Evolutionary conservation across 1,284 basidiomycete species (phyloP), one percentile per base, ranked within the genome.

Genomic region (Fomitopsis palustris): DNA sequence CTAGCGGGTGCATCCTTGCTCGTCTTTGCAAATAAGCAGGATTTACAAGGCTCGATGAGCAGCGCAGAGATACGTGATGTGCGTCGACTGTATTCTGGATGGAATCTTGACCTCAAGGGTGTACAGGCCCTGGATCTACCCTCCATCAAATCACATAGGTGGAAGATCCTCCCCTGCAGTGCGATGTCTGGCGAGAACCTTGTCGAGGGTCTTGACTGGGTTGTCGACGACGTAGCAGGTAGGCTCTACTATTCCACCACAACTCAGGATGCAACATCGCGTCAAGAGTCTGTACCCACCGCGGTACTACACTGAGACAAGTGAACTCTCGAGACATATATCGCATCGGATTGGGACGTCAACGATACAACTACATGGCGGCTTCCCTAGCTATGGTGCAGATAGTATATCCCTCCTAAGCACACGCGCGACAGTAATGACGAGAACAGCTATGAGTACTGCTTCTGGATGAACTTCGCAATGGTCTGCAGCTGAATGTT

Each of bases 1-100:
- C 78, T 99, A 42, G 88, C 94, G 54, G 96, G 96, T 19, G 96
- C 96, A 45, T 96, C 95, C 17, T 82, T 99, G 54, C 83, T 99
- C 43, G 88, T 99, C 53, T 94, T 99, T 72, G 97, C 97, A n/a
- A 99, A 99, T 77, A 99, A 99, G 76, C 96, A 98, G 75, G 97
- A 99, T 75, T 84, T 99, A 37, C 82, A 84, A 41, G 94, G 95
- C 29, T 91, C 96, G 0, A 85, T 98, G 84, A 83, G 84, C 16
- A 84, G 88, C 55, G 74, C 80, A 47, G 93, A 98, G 75, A 96
- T 99, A 65, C 81, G 87, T 61, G 81, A 90, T 67, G 95, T 93
- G 72, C 72, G 88, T 75, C 4, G 43, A 39, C 41, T 21, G 49
- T 61, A 51, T 41, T 61, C 57, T 61, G 4, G 47, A n/a, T 35